Percentiles rank a stretch among this genome's conserved stretches.
These are phyloP conservation scores for Serendipita indica DNA, from an alignment of 768 basidiomycete genomes.

Conservation along the genomic window DNA sequence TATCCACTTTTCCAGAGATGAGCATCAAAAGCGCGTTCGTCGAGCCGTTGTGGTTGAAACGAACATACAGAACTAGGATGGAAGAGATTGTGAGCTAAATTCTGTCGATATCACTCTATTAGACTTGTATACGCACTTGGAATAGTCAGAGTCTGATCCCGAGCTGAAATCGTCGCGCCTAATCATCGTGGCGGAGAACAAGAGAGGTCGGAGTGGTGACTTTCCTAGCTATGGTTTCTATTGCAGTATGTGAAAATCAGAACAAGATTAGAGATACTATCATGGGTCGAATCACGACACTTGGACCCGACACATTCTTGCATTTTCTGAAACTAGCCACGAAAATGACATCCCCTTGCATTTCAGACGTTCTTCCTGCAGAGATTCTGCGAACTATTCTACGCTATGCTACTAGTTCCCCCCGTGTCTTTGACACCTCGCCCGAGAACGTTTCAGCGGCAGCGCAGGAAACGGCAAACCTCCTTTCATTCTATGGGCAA, in stretches of 20 bases:
- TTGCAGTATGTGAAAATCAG: too few species aligned
- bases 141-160: constrained; percentile 90
- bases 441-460: background rate
- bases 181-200: background rate
- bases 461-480: background rate
- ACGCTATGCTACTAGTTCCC: background rate
- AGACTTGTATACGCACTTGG: constrained; percentile 65
- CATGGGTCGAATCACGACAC: background rate
- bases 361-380: background rate
- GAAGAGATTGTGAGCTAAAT: too few species aligned
- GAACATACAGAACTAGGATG: background rate
- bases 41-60: background rate
- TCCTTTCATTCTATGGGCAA: background rate
- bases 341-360: background rate
- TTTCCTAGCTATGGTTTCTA: too few species aligned
- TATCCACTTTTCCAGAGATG: constrained; percentile 56
- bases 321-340: background rate
- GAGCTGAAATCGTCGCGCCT: constrained; percentile 30
- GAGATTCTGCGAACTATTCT: background rate
- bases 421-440: background rate
- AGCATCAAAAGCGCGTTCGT: background rate
- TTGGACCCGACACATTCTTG: background rate
- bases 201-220: background rate
- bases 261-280: too few species aligned
- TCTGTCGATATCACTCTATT: too few species aligned